phyloP scores from a whole-genome alignment of 257 asterid genomes.

The Nicotiana undulata region DNA sequence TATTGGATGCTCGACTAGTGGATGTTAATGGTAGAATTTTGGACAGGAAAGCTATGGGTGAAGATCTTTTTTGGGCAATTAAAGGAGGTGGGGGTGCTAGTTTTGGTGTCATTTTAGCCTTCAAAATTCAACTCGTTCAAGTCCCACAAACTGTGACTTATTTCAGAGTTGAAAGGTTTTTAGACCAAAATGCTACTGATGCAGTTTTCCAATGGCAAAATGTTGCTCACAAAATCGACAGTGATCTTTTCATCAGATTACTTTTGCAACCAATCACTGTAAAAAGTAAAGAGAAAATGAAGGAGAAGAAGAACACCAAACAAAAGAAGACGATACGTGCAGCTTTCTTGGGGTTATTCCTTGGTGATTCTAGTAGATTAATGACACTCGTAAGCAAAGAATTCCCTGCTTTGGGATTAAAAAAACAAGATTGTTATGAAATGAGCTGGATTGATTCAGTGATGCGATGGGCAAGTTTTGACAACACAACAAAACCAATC shows the following conservation, averaged over 20 bases:
- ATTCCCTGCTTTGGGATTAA: slow-evolving; percentile 37
- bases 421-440: slow-evolving; percentile 28
- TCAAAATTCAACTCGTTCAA: slow-evolving; percentile 20
- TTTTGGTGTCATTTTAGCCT: slow-evolving; percentile 33
- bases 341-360: slow-evolving; percentile 30
- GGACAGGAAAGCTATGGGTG: slow-evolving; percentile 31
- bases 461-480: slow-evolving; percentile 36
- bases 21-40: slow-evolving; percentile 27
- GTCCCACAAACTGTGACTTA: slow-evolving; percentile 22
- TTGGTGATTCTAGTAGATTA: slow-evolving; percentile 34
- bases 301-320: not conserved
- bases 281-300: not conserved
- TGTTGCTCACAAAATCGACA: slow-evolving; percentile 24
- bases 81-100: slow-evolving; percentile 40
- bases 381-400: slow-evolving; percentile 14
- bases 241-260: slow-evolving; percentile 28
- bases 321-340: slow-evolving; percentile 24
- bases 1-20: slow-evolving; percentile 28
- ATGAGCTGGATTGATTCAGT: slow-evolving; percentile 55
- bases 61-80: slow-evolving; percentile 41
- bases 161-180: slow-evolving; percentile 20
- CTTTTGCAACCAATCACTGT: slow-evolving; percentile 20
- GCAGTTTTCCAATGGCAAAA: slow-evolving; percentile 25
- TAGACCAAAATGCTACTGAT: slow-evolving; percentile 23
- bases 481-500: slow-evolving; percentile 23